phyloP scores from a whole-genome alignment of 148 eudicot genomes.

The Heliosperma pusillum region DNA sequence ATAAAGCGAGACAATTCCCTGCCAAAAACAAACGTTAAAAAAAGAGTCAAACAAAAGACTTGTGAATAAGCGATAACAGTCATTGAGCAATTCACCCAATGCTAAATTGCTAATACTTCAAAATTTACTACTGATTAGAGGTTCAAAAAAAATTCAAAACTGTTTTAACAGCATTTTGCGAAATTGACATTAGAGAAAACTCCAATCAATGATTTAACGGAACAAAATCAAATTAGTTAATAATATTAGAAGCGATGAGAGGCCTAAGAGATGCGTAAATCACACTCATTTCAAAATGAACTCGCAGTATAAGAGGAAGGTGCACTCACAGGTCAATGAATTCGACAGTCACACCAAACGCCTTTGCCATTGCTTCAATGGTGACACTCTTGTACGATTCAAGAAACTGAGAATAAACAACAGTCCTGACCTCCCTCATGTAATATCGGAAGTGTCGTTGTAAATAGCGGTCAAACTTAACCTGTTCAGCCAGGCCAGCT shows the following conservation, averaged over 20 bases:
- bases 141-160: too few species aligned
- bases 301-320: neutral
- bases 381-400: slow-evolving; percentile 99
- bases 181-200: neutral
- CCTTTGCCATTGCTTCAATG: slow-evolving; percentile 95
- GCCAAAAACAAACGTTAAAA: slow-evolving; percentile 4
- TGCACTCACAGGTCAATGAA: slow-evolving; percentile 90
- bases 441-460: slow-evolving; percentile 89
- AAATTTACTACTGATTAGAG: neutral
- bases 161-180: neutral
- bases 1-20: slow-evolving; percentile 92
- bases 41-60: neutral
- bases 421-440: slow-evolving; percentile 96
- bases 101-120: neutral
- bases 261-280: neutral
- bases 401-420: slow-evolving; percentile 90
- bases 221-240: neutral
- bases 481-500: slow-evolving; percentile 93
- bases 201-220: neutral
- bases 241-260: neutral
- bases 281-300: neutral
- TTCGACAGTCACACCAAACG: slow-evolving; percentile 86
- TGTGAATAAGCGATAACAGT: neutral
- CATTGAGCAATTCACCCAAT: neutral
- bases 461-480: slow-evolving; percentile 89